Base-by-base conservation (phyloP, 208 protist species). In the Eutreptiella sp. region DNA sequence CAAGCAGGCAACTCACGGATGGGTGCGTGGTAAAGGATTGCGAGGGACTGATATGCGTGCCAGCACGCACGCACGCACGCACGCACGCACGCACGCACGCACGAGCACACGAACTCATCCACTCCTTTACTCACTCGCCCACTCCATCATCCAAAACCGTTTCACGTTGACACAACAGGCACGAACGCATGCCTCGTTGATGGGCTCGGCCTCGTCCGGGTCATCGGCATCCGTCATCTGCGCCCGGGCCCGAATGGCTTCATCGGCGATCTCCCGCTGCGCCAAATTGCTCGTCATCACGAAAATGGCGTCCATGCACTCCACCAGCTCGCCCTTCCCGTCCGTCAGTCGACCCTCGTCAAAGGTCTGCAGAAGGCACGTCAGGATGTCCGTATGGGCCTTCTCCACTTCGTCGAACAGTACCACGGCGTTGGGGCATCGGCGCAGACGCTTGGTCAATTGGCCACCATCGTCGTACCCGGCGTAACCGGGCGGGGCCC, bases 381-480 rank as follows among this genome's bases (percentile, higher is more conserved):
- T 86, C 14, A 69, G 31, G 7, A 89, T 73, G 14, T 85, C 63
- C 14, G 73, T 70, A 53, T 89, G 83, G n/a, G 83, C 82, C 63
- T 89, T 89, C 38, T 89, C 83, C 3, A 89, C 63, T 58, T 89
- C 83, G 53, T 89, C 83, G 2, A 89, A 65, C 11, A 89, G 72
- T 7, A 89, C 63, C 0, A 89, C 79, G 2, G 68, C 58, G 68
- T 87, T 83, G 4, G 70, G 63, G 34, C 66, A 52, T 19, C 38
- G 14, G 23, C 47, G 42, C 21, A 61, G 36, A 24, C 16, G 2
- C 46, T 83, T 68, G 11, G 77, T 80, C 46, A 87, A 58, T 60
- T 87, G 63, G 3, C 77, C 77, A 9, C 77, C 77, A 28, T 77
- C 64, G 41, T 81, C 80, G 69, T 80, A 68, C 11, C 79, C 76